phyloP scores from a whole-genome alignment of 805 yeast genomes.

The Teunomyces pallodes region DNA sequence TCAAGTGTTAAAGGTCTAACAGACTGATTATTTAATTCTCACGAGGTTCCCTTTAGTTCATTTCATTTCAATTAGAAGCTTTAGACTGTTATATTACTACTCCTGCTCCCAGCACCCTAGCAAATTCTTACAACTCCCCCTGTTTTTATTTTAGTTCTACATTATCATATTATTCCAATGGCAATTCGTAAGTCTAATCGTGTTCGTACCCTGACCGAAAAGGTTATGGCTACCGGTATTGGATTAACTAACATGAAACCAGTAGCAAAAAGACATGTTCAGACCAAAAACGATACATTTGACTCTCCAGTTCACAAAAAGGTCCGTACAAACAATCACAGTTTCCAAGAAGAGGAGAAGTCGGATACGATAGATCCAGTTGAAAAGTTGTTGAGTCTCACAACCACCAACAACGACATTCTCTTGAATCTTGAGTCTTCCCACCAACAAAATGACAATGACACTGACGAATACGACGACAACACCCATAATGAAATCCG shows the following conservation, averaged over 20 bases:
- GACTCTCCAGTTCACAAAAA: background rate
- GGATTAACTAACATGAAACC: constrained; percentile 11
- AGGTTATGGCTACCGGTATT: constrained; percentile 13
- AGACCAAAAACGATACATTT: background rate
- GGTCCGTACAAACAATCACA: constrained; percentile 1
- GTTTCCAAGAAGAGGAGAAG: constrained; percentile 8
- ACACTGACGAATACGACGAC: background rate
- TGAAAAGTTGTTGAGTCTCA: constrained; percentile 37
- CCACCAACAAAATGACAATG: background rate
- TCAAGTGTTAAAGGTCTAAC: background rate
- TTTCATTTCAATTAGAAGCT: constrained; percentile 2
- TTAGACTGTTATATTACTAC: background rate
- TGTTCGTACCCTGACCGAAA: constrained; percentile 20
- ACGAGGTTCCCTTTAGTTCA: background rate
- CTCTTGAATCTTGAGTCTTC: constrained; percentile 10
- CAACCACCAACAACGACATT: constrained; percentile 30
- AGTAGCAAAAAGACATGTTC: constrained; percentile 8
- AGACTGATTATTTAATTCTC: constrained; percentile 1
- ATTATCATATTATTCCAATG: constrained; percentile 7
- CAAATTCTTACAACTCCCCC: background rate
- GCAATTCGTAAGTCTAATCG: constrained; percentile 34
- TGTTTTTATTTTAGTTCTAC: constrained; percentile 2
- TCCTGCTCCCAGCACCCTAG: background rate
- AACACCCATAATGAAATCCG: constrained; percentile 5
- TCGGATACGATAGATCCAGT: constrained; percentile 41